Base-by-base conservation (phyloP, 2,329 filamentous ascomycete species). In the Xylaria polymorpha region DNA sequence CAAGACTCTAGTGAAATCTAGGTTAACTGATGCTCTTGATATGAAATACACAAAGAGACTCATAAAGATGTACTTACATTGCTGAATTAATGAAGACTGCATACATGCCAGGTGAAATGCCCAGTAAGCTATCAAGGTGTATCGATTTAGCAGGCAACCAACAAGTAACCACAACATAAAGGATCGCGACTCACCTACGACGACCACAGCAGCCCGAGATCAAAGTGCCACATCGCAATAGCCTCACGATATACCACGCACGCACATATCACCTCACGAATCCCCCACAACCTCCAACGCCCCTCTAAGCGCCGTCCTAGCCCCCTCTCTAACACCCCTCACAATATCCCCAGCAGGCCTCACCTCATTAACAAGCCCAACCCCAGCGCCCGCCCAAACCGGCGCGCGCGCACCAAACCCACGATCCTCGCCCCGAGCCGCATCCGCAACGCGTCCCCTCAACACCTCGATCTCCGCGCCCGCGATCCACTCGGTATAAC, bases 321-420 rank as follows among this genome's bases (percentile, higher is more conserved):
- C 55, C 0, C 35, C 53, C n/a, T 43, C 55, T 7, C 55, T 57
- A 37, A 57, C 55, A 14, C 2, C 8, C 4, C 9, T 18, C 4
- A 56, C 18, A 56, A 56, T 56, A 8, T 56, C 35, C 9, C 20
- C 35, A 9, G 53, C 35, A 4, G 20, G 6, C n/a, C 35, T 14
- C 3, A 56, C 35, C 37, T 57, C 55, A 57, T 43, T 43, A 25
- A 57, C 55, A 9, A 57, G 12, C 55, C 35, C 55, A 29, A 57
- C 37, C 0, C 55, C 55, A 5, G 55, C 37, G 12, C 55, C 55
- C 5, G 37, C 55, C 55, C 55, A 57, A 8, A 57, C 55, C 3
- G 55, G 22, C 37, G 22, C 55, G 12, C 55, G 55, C 3, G 1
- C 35, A 15, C 15, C 35, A 43, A n/a, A 57, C 10, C 55, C 55